These are phyloP conservation scores for Cylindrodendrum hubeiense DNA, from an alignment of 2,329 filamentous ascomycete genomes.

Conservation along the genomic window DNA sequence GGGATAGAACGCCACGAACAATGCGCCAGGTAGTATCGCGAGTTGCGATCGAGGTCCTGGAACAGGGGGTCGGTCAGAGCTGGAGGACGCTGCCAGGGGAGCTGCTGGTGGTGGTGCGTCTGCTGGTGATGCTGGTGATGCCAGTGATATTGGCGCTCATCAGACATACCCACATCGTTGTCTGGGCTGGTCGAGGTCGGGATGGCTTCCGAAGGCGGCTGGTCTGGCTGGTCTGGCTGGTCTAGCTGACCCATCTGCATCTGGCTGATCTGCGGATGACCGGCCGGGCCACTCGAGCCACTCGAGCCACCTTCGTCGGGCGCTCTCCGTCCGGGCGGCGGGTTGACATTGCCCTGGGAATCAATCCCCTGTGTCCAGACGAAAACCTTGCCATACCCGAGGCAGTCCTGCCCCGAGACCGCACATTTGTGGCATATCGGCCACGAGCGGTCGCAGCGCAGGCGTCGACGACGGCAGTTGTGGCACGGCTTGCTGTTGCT, in stretches of 20 bases:
- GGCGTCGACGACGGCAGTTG: conserved; percentile 71
- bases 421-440: conserved; percentile 71
- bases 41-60: conserved; percentile 62
- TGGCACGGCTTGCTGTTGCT: conserved; percentile 64
- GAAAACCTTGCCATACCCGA: conserved; percentile 72
- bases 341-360: conserved; percentile 59
- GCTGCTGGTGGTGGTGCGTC: conserved; percentile 18
- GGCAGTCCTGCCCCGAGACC: conserved; percentile 67
- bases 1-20: conserved; percentile 50
- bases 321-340: conserved; percentile 42
- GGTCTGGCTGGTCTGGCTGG: neutral
- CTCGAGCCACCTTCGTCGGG: conserved; percentile 36
- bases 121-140: conserved; percentile 16
- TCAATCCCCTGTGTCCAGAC: conserved; percentile 69
- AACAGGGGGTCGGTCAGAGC: conserved; percentile 66
- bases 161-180: neutral
- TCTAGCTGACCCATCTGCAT: too few relatives aligned
- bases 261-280: conserved; percentile 4
- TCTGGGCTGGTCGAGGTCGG: conserved; percentile 18
- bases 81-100: conserved; percentile 38
- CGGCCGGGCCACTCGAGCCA: too few relatives aligned
- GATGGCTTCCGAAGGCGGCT: conserved; percentile 18
- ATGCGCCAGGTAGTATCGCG: conserved; percentile 62
- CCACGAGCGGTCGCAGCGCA: conserved; percentile 72
- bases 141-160: conserved; percentile 15